Evolutionary conservation across 208 protist genomes (phyloP), one percentile per base, ranked within the genome.

Genomic region (Vickermania spadyakhi): DNA sequence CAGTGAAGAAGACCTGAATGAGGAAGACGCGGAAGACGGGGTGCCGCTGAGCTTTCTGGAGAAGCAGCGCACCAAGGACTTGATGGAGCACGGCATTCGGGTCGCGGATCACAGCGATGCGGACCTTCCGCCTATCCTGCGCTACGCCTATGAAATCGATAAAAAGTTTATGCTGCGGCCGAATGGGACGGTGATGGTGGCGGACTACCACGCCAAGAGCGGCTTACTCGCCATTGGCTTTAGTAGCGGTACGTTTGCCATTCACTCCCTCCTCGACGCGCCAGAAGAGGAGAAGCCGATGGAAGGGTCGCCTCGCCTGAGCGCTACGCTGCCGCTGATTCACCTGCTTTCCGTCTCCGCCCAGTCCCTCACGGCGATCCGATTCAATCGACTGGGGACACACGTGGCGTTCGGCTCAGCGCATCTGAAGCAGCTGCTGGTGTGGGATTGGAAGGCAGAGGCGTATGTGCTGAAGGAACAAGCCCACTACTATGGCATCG

Each of bases 371-470:
- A 94, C 85, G 22, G 82, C 88, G n/a, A 75, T 87, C n/a, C 60
- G 60, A 56, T 92, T 96, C 66, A 89, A 73, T 23, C 77, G 81
- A 11, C 88, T 31, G 61, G 93, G 89, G 1, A 81, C 91, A 61
- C 89, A 80, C 66, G 66, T 97, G 36, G 91, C 89, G 21, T 93
- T 97, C 68, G 91, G 89, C 42, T 87, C 77, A 56, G 79, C 78
- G 3, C 81, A 94, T 62, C 73, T 94, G 27, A 89, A 91, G 73
- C 89, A 96, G 79, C 66, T 97, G 4, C 73, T 97, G 28, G 90
- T 97, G n/a, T 97, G 91, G 90, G 90, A 97, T 68, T 97, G 94
- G 94, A 82, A 81, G 50, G 82, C 84, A 7, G 91, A 96, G 79
- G 68, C 90, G 3, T 96, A 96, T 70, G 85, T 96, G 14, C 62